These are phyloP conservation scores for Bipolaris victoriae DNA, from an alignment of 2,329 filamentous ascomycete species.

Conservation along the genomic window DNA sequence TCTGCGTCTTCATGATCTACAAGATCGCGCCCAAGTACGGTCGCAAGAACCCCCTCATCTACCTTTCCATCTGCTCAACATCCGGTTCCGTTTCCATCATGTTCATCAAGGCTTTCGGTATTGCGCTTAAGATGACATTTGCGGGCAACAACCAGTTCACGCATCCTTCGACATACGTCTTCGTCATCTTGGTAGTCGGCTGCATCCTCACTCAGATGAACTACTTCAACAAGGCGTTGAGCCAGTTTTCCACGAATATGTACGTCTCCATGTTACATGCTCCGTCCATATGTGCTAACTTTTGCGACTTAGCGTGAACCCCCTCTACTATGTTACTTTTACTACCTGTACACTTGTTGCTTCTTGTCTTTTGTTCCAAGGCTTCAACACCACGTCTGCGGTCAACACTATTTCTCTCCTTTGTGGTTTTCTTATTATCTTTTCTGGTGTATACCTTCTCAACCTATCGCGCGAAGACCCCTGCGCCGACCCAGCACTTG, in stretches of 20 bases:
- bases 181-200: slow-evolving; percentile 88
- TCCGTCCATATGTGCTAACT: slow-evolving; percentile 12
- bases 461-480: slow-evolving; percentile 95
- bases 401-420: slow-evolving; percentile 92
- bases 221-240: slow-evolving; percentile 98
- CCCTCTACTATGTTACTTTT: slow-evolving; percentile 96
- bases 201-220: slow-evolving; percentile 99
- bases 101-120: slow-evolving; percentile 98
- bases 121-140: slow-evolving; percentile 94
- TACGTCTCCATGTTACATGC: slow-evolving; percentile 56
- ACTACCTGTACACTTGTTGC: slow-evolving; percentile 92
- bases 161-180: slow-evolving; percentile 95
- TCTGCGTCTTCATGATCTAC: slow-evolving; percentile 96
- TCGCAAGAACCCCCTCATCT: slow-evolving; percentile 94
- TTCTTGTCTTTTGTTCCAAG: slow-evolving; percentile 93
- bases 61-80: slow-evolving; percentile 96
- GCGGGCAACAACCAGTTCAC: slow-evolving; percentile 93
- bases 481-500: slow-evolving; percentile 71
- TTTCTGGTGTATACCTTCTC: slow-evolving; percentile 91
- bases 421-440: slow-evolving; percentile 92
- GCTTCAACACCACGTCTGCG: slow-evolving; percentile 92
- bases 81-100: slow-evolving; percentile 98
- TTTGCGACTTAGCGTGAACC: slow-evolving; percentile 73
- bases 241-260: slow-evolving; percentile 97
- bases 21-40: slow-evolving; percentile 86